phyloP scores from a whole-genome alignment of 2,329 filamentous ascomycete species.

The Pseudohalonectria lignicola region DNA sequence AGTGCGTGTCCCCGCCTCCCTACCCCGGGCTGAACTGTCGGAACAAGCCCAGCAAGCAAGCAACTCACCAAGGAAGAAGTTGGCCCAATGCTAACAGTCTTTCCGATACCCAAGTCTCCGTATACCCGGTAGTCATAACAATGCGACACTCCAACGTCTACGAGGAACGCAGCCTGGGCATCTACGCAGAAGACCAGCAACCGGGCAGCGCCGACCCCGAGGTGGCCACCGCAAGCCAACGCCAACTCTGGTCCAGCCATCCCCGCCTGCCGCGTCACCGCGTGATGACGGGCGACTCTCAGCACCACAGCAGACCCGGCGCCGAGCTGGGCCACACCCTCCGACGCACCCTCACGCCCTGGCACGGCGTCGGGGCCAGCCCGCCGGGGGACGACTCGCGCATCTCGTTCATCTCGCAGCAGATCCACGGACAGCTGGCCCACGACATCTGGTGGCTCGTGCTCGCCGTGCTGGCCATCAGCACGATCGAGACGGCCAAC shows the following conservation, averaged over 20 bases:
- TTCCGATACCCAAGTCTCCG: no score
- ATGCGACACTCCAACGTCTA: constrained; percentile 63
- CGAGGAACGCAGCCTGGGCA: constrained; percentile 55
- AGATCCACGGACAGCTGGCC: constrained; percentile 48
- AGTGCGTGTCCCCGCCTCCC: constrained; percentile 11
- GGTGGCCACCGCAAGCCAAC: no score
- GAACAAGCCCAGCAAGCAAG: no score
- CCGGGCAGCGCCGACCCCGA: constrained; percentile 1
- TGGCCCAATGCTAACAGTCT: no score
- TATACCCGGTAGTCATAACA: constrained; percentile 51
- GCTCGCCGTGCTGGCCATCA: constrained; percentile 47
- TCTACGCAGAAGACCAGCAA: constrained; percentile 30
- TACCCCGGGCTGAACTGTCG: no score
- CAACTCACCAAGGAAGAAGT: no score
- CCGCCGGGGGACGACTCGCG: constrained; percentile 22
- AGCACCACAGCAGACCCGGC: constrained; percentile 4
- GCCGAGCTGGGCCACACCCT: constrained; percentile 22
- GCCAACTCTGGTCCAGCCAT: no score
- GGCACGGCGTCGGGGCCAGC: constrained; percentile 31
- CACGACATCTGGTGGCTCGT: constrained; percentile 55
- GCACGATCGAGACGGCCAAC: constrained; percentile 44
- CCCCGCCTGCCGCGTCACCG: not conserved
- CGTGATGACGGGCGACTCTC: not conserved
- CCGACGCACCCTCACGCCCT: constrained; percentile 23
- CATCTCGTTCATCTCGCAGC: constrained; percentile 39